These are phyloP conservation scores for Crithidia thermophila DNA, from an alignment of 208 protist species.

Conservation along the genomic window DNA sequence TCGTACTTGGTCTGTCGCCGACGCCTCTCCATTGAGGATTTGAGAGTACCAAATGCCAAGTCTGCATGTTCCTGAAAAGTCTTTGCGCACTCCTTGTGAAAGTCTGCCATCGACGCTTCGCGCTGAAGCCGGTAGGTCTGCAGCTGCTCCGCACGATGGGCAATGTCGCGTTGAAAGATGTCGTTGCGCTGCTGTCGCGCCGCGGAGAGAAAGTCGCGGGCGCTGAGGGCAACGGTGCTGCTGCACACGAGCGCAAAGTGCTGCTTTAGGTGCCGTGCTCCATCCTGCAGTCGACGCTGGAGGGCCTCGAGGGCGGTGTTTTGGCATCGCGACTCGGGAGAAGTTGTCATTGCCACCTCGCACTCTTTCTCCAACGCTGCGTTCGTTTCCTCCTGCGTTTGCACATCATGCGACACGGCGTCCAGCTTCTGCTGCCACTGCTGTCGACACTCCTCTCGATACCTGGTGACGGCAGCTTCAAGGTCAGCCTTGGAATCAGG, in stretches of 20 bases:
- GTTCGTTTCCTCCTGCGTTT: constrained; percentile 10
- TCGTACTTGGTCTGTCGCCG: constrained; percentile 9
- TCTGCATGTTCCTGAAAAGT: constrained; percentile 22
- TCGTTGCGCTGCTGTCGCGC: constrained; percentile 20
- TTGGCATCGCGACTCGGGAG: constrained; percentile 3
- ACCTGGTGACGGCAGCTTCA: neutral
- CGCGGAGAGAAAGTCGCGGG: constrained; percentile 7
- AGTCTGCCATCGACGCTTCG: neutral
- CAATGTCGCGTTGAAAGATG: constrained; percentile 14
- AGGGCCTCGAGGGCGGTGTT: constrained; percentile 14
- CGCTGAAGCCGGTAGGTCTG: neutral
- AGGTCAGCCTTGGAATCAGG: neutral
- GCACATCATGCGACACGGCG: neutral
- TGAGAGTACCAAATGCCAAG: constrained; percentile 19
- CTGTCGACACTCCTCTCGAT: constrained; percentile 10
- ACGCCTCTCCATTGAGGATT: constrained; percentile 5
- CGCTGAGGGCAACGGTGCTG: constrained; percentile 4
- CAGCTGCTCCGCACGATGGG: constrained; percentile 7
- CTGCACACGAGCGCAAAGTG: constrained; percentile 19
- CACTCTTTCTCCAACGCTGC: constrained; percentile 11
- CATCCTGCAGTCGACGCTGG: constrained; percentile 16
- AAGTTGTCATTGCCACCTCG: constrained; percentile 4
- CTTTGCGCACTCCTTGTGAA: constrained; percentile 15
- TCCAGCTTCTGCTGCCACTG: constrained; percentile 3
- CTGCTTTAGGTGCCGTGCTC: constrained; percentile 27